Evolutionary conservation across 495 filamentous ascomycete genomes (phyloP).

Genomic region (Chaetomium cochliodes): DNA sequence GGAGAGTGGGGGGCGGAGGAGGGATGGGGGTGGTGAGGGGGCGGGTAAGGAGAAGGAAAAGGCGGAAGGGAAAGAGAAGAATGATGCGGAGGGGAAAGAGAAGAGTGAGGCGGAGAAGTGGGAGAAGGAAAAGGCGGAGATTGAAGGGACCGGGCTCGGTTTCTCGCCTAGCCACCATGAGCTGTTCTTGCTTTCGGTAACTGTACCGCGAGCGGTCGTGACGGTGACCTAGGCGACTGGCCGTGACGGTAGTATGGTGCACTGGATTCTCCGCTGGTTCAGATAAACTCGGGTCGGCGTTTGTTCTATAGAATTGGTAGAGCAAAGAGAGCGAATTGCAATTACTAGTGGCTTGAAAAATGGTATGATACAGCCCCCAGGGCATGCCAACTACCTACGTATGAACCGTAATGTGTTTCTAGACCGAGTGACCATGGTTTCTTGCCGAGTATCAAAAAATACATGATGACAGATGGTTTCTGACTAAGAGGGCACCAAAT

Average conservation of each 20-base stretch:
- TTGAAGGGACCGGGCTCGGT: too few relatives aligned
- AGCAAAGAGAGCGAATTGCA: too few relatives aligned
- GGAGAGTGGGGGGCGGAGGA: conserved; percentile 12
- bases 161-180: conserved; percentile 16
- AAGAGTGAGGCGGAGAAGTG: not conserved
- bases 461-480: too few relatives aligned
- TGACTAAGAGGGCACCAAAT: too few relatives aligned
- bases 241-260: not conserved
- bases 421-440: too few relatives aligned
- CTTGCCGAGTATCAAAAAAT: too few relatives aligned
- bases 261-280: not conserved
- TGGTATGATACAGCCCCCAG: too few relatives aligned
- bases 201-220: conserved; percentile 17
- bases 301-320: not conserved
- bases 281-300: not conserved
- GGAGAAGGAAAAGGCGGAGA: not conserved
- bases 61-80: not conserved
- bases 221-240: not conserved
- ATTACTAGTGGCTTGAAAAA: too few relatives aligned
- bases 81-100: not conserved
- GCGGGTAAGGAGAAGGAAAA: conserved; percentile 13
- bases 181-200: conserved; percentile 34
- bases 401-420: too few relatives aligned
- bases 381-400: too few relatives aligned
- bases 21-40: conserved; percentile 10